Evolutionary conservation across 495 filamentous ascomycete genomes (phyloP).

Genomic region (Aspergillus ellipticus): DNA sequence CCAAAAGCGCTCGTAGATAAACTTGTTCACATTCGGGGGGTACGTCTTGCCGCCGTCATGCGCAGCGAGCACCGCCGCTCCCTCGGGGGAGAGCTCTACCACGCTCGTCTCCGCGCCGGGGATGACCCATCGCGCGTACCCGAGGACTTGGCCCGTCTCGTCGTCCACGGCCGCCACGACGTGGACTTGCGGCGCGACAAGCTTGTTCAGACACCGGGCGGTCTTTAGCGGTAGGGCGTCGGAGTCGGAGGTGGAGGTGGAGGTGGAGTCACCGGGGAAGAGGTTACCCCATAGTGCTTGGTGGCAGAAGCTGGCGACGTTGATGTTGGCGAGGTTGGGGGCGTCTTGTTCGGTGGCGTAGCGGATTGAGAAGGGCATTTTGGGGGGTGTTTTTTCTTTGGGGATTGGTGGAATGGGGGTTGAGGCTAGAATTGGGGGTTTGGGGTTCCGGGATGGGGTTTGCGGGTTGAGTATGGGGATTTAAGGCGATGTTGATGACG

Average conservation of each 20-base stretch:
- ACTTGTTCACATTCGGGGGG: constrained; percentile 7
- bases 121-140: constrained; percentile 17
- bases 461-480: too few species aligned
- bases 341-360: constrained; percentile 14
- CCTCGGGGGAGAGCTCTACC: constrained; percentile 6
- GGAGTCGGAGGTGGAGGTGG: background rate
- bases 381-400: constrained; percentile 1
- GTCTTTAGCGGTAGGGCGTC: constrained; percentile 3
- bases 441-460: too few species aligned
- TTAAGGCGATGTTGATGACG: too few species aligned
- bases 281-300: constrained; percentile 9
- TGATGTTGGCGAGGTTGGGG: constrained; percentile 12
- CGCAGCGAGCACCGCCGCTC: background rate
- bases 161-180: constrained; percentile 12
- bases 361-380: constrained; percentile 12
- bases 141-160: constrained; percentile 3
- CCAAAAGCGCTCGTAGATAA: constrained; percentile 12
- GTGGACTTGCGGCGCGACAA: constrained; percentile 7
- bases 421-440: too few species aligned
- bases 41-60: background rate
- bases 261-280: constrained; percentile 4
- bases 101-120: background rate
- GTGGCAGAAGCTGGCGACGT: constrained; percentile 14
- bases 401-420: background rate
- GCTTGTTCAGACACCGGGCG: constrained; percentile 11